Conservation (phyloP, 2,329 filamentous ascomycete genomes). For the Gnomoniopsis sp. region DNA sequence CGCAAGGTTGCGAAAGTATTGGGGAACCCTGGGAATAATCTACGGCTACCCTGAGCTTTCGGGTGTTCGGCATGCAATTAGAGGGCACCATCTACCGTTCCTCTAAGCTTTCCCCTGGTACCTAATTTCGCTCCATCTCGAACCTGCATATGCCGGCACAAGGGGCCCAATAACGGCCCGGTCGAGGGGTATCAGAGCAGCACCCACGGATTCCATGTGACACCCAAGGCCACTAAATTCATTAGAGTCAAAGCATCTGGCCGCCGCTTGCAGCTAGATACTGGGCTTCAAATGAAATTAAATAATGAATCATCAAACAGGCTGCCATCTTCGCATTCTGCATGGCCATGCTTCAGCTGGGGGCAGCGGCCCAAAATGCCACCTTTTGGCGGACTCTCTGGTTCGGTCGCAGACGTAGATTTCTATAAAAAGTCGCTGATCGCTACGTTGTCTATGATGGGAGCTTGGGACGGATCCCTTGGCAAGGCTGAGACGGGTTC, state of each 20-base stretch:
- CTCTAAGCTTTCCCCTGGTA: background rate
- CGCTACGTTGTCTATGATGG: background rate
- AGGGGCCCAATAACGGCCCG: background rate
- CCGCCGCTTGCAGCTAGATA: background rate
- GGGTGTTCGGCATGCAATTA: constrained; percentile 3
- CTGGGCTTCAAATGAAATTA: constrained; percentile 2
- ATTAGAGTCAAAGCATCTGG: background rate
- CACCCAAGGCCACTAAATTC: background rate
- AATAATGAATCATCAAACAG: background rate
- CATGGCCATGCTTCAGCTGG: no score
- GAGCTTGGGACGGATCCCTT: background rate
- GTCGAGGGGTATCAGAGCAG: background rate
- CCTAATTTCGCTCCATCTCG: constrained; percentile 1
- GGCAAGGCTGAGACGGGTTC: background rate
- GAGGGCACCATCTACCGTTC: background rate
- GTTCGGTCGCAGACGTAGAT: background rate
- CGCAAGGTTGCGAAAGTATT: background rate
- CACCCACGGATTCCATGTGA: background rate
- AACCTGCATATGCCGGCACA: constrained; percentile 5
- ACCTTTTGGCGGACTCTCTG: background rate
- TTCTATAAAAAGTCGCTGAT: background rate
- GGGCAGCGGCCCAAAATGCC: background rate
- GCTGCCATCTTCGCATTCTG: background rate
- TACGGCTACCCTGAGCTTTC: background rate
- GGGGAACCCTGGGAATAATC: background rate